Base-by-base conservation (phyloP, 768 basidiomycete genomes). In the Mrakia blollopis region DNA sequence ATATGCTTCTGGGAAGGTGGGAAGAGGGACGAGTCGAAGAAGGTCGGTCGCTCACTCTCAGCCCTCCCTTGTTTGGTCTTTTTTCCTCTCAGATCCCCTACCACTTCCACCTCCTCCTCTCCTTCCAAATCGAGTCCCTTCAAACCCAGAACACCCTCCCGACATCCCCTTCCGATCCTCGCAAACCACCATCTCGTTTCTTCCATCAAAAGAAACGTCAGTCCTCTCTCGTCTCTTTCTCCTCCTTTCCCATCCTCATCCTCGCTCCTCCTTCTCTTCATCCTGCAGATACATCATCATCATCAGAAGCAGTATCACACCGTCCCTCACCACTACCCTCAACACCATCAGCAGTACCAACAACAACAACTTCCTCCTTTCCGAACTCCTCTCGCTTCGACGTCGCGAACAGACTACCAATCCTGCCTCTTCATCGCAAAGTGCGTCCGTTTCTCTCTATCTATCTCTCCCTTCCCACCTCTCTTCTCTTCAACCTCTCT, bases 61-160 rank as follows among this genome's bases (percentile, higher is more conserved):
- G 11, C 63, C 63, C 32, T 28, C 32, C 63, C 63, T 14, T 68
- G 35, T 68, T 68, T 68, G 65, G 65, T 68, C 65, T 68, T 21
- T 14, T 16, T 18, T 30, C 61, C 35, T 25, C 37, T 63, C n/a
- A 68, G 65, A 68, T 68, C 65, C 23, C 23, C 65, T 14, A 39
- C 65, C 1, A 23, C 23, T 23, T 68, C 65, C 0, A 18, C 65
- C 1, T 9, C 35, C n/a, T 37, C 65, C 21, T 25, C 37, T 14
- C 25, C 65, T 3, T n/a, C 65, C 35, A 68, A 57, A 35, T 10
- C 14, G 30, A 60, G 21, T 11, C 23, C 47, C 25, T 11, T n/a
- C 18, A 71, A 30, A 11, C 14, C 25, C 11, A 35, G 47, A 30
- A 30, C 28, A 28, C 44, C 69, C 13, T 25, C 52, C 9, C 18